Percentiles rank a stretch among this genome's conserved stretches.
phyloP scores from a whole-genome alignment of 768 basidiomycete species.

The Panaeolus papilionaceus region DNA sequence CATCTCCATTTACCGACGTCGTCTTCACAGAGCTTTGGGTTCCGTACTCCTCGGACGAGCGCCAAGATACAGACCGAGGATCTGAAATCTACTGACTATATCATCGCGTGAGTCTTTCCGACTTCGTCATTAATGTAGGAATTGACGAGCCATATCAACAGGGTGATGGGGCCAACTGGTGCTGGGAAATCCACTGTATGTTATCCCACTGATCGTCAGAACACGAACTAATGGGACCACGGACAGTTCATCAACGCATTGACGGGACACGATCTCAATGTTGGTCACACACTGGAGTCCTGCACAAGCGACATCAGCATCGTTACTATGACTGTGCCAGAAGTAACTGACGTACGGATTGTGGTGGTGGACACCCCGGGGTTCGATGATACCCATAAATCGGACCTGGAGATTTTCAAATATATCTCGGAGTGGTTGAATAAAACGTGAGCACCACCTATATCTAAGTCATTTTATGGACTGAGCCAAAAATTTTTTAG shows the following conservation, averaged over 20 bases:
- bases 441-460: slow-evolving; percentile 19
- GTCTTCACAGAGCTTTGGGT: background rate
- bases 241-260: slow-evolving; percentile 21
- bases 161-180: slow-evolving; percentile 25
- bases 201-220: background rate
- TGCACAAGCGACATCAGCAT: background rate
- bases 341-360: slow-evolving; percentile 15
- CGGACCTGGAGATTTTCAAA: slow-evolving; percentile 23
- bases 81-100: slow-evolving; percentile 5
- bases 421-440: slow-evolving; percentile 24
- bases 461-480: background rate
- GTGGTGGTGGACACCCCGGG: slow-evolving; percentile 28
- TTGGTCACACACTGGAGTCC: background rate
- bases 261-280: slow-evolving; percentile 8
- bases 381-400: slow-evolving; percentile 23
- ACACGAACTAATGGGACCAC: background rate
- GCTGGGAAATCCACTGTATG: slow-evolving; percentile 21
- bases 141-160: background rate
- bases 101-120: slow-evolving; percentile 15
- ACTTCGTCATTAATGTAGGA: too few relatives aligned
- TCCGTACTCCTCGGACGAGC: background rate
- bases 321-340: slow-evolving; percentile 8
- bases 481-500: background rate
- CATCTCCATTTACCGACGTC: background rate
- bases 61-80: background rate